These are phyloP conservation scores for Huntiella savannae DNA, from an alignment of 2,329 filamentous ascomycete genomes.

Conservation along the genomic window DNA sequence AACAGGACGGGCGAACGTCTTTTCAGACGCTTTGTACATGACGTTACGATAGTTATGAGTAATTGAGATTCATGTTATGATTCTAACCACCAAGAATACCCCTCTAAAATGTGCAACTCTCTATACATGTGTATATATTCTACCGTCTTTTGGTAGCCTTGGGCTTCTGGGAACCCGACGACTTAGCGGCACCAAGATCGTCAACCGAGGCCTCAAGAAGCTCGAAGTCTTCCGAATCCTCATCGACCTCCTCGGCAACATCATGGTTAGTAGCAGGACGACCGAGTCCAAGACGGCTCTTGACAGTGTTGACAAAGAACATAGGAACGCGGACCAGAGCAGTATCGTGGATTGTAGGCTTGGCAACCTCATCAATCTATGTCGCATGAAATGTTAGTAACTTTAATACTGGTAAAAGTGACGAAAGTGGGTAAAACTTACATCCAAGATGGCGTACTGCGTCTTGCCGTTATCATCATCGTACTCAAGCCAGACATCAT, in stretches of 20 bases:
- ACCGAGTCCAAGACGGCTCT: constrained; percentile 26
- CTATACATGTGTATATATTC: background rate
- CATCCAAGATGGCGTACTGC: constrained; percentile 72
- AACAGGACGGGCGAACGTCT: too few relatives aligned
- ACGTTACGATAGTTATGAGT: too few relatives aligned
- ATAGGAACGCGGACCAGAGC: constrained; percentile 61
- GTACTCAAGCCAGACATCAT: constrained; percentile 90
- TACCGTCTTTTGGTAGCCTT: constrained; percentile 33
- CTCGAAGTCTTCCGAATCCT: constrained; percentile 39
- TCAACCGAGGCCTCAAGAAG: constrained; percentile 32
- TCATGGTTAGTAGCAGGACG: constrained; percentile 11
- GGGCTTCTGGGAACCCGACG: constrained; percentile 31
- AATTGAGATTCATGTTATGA: too few relatives aligned
- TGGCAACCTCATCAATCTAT: constrained; percentile 58
- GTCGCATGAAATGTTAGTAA: constrained; percentile 13
- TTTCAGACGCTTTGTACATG: too few relatives aligned
- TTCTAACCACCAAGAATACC: background rate
- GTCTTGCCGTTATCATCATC: constrained; percentile 69
- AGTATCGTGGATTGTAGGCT: constrained; percentile 64
- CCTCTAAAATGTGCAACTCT: background rate
- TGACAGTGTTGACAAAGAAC: constrained; percentile 39
- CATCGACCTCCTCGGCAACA: constrained; percentile 20
- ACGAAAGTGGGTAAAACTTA: constrained; percentile 28
- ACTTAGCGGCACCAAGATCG: constrained; percentile 26
- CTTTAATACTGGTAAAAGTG: background rate